These are phyloP conservation scores for Ceratocystis eucalypticola DNA, from an alignment of 2,329 filamentous ascomycete species.

Conservation along the genomic window DNA sequence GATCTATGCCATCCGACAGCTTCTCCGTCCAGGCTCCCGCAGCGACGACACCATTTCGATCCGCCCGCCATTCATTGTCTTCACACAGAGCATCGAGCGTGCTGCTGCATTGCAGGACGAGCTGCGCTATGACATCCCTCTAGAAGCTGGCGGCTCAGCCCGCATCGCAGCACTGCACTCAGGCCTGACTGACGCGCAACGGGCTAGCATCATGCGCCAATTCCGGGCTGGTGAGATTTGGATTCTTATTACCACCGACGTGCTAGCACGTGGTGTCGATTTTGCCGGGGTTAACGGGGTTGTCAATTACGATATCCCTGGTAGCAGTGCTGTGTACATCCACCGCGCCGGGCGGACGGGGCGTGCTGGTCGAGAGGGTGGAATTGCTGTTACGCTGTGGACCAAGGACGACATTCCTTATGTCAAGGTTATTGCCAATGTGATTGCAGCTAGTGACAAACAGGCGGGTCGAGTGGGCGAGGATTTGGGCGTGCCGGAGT, in stretches of 20 bases:
- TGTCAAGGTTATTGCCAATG: constrained; percentile 83
- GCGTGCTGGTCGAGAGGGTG: constrained; percentile 72
- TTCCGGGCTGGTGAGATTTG: constrained; percentile 90
- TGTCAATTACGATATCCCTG: constrained; percentile 93
- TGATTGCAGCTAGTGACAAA: constrained; percentile 73
- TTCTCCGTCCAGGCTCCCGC: constrained; percentile 57
- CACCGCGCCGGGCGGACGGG: constrained; percentile 89
- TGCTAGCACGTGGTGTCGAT: constrained; percentile 83
- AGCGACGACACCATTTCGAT: constrained; percentile 43
- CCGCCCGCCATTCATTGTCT: constrained; percentile 82
- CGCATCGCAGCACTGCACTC: constrained; percentile 86
- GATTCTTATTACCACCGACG: constrained; percentile 91
- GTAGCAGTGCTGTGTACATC: constrained; percentile 78
- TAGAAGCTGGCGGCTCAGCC: constrained; percentile 68
- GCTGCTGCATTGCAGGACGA: constrained; percentile 80
- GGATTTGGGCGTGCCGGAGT: constrained; percentile 56
- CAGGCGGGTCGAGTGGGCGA: constrained; percentile 43
- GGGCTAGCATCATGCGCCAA: constrained; percentile 69
- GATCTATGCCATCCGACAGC: constrained; percentile 75
- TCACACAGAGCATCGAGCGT: constrained; percentile 88
- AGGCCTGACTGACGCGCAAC: constrained; percentile 60
- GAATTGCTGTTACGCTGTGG: constrained; percentile 85
- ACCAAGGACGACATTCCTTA: constrained; percentile 86
- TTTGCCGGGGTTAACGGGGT: constrained; percentile 92
- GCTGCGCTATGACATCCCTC: constrained; percentile 84